Conservation (phyloP, 495 filamentous ascomycete genomes). For the Endocarpon pusillum region DNA sequence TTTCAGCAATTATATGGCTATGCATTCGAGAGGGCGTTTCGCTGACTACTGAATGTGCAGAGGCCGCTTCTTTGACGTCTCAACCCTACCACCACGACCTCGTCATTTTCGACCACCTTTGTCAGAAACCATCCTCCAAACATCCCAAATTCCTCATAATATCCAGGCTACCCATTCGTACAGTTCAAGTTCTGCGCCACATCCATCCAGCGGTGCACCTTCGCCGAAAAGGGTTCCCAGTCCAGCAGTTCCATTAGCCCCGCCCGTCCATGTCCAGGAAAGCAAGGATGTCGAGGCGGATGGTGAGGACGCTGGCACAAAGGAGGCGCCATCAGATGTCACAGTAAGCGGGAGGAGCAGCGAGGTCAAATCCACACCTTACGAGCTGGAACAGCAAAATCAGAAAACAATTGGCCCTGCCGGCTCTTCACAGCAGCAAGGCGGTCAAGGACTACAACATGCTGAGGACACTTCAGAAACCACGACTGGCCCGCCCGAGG, state of each 20-base stretch:
- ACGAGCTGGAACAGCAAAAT: slow-evolving; percentile 7
- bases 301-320: slow-evolving; percentile 2
- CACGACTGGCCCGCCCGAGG: slow-evolving; percentile 11
- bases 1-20: slow-evolving; percentile 12
- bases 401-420: too few species aligned
- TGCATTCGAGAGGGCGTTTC: slow-evolving; percentile 10
- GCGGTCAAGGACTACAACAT: too few species aligned
- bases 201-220: not conserved
- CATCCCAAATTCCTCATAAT: slow-evolving; percentile 4
- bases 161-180: slow-evolving; percentile 12
- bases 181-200: too few species aligned
- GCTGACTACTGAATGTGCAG: slow-evolving; percentile 25
- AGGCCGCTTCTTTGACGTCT: slow-evolving; percentile 53
- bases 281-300: slow-evolving; percentile 7
- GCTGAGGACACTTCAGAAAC: slow-evolving; percentile 9
- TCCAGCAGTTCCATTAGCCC: slow-evolving; percentile 5
- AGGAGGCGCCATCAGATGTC: too few species aligned
- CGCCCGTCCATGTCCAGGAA: slow-evolving; percentile 7
- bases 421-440: too few species aligned
- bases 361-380: not conserved
- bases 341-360: not conserved
- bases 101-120: slow-evolving; percentile 5
- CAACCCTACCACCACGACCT: slow-evolving; percentile 44
- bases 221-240: slow-evolving; percentile 7
- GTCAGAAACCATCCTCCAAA: not conserved